A percentile compares a stretch with the other conserved stretches of the same genome.
Evolutionary conservation across 176 grass and related monocot species (phyloP).

Genomic region (Tillandsia leiboldiana): DNA sequence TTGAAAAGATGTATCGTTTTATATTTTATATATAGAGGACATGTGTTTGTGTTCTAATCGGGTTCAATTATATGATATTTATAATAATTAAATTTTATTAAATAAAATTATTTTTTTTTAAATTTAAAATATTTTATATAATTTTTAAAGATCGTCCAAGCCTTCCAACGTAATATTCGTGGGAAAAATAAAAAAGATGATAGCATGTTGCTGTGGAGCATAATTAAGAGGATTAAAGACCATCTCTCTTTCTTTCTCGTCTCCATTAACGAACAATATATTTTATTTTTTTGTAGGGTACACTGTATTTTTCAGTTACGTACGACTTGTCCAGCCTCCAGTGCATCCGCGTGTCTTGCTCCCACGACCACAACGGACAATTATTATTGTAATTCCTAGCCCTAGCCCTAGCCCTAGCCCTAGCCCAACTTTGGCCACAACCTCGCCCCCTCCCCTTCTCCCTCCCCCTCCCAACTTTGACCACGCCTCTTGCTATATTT

Average conservation of each 20-base stretch:
- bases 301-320: constrained; percentile 13
- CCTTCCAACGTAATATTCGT: background rate
- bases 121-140: too few species aligned
- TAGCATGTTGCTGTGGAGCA: background rate
- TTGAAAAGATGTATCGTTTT: too few species aligned
- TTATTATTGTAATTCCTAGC: constrained; percentile 19
- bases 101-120: too few species aligned
- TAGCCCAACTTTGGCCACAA: background rate
- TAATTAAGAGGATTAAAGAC: background rate
- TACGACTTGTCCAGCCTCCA: constrained; percentile 16
- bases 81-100: too few species aligned
- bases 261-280: constrained; percentile 27
- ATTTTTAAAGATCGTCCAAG: too few species aligned
- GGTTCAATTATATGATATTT: too few species aligned
- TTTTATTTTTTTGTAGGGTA: background rate
- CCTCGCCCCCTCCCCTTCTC: background rate
- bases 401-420: background rate
- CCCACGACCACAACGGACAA: constrained; percentile 8
- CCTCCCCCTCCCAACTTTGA: constrained; percentile 14
- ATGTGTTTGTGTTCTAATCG: too few species aligned
- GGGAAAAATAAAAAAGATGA: background rate
- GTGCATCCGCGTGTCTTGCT: constrained; percentile 22
- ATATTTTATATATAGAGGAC: too few species aligned
- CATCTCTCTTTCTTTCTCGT: constrained; percentile 6
- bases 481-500: constrained; percentile 4